Evolutionary conservation across 2,329 filamentous ascomycete species (phyloP), one percentile per base, ranked within the genome.

Genomic region (Trichoderma breve): DNA sequence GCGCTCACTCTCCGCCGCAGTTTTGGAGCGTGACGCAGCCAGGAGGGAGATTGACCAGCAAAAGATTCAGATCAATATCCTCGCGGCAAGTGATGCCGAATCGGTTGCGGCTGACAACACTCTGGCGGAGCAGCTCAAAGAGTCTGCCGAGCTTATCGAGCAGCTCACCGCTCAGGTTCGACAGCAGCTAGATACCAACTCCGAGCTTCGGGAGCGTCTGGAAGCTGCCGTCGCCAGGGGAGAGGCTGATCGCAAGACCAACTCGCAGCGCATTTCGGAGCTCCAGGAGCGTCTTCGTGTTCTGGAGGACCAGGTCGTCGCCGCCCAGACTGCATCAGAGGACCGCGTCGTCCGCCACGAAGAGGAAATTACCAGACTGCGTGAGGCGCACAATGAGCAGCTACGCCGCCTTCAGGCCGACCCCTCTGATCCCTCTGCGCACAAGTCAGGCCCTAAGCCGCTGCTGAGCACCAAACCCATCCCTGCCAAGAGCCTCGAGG

Each of bases 261-360:
- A 94, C 74, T 92, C 92, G 15, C 87, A 90, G 67, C 92, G 93
- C 77, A 97, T 99, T 79, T 93, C 93, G 71, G 87, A 90, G 70
- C 89, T 98, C 80, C 95, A 98, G 80, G 88, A 88, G 73, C 92
- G 91, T 72, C 90, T 99, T 71, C 93, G 92, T 77, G 83, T 85
- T 18, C 89, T 98, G 65, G 96, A 98, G 80, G 95, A 98, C 73
- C 89, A 92, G 76, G 88, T 99, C 26, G 86, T 97, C 69, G 83
- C 89, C 24, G 94, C 95, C 2, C 95, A 98, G 81, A 91, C 93
- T 71, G 89, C 92, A 24, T 95, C 94, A 0, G 96, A 99, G 80
- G 94, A 95, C 63, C 91, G 91, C 51, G 89, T 98, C 71, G 84
- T 89, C 57, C 91, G 90, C 63, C 94, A 98, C 78, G 96, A 98